Evolutionary conservation across 768 basidiomycete genomes (phyloP).

Genomic region (Hypholoma sublateritium): DNA sequence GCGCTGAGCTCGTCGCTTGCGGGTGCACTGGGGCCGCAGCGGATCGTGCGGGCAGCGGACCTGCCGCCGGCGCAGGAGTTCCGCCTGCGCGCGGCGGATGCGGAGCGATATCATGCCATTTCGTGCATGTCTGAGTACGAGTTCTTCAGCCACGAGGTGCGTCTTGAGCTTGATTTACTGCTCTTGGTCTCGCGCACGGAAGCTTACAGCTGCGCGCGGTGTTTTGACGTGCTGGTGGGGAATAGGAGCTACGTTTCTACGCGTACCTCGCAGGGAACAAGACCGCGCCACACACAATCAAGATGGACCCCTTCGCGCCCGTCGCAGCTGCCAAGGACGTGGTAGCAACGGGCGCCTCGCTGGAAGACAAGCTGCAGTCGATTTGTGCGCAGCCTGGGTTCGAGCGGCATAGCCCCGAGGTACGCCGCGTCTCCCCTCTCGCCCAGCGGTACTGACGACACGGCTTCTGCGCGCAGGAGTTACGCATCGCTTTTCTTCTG

Average conservation of each 20-base stretch:
- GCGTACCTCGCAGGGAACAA: constrained; percentile 3
- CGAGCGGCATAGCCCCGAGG: constrained; percentile 5
- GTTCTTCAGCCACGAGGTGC: constrained; percentile 6
- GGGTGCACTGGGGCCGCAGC: not conserved
- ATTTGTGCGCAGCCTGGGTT: constrained; percentile 3
- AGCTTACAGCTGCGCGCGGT: not conserved
- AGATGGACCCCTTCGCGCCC: constrained; percentile 1
- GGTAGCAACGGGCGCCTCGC: not conserved
- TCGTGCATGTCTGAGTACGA: constrained; percentile 4
- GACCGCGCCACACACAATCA: constrained; percentile 2
- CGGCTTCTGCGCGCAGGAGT: not conserved
- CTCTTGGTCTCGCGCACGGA: not conserved
- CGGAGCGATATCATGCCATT: not conserved
- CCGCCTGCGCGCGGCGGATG: not conserved
- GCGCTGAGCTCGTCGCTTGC: not conserved
- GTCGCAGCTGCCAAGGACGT: not conserved
- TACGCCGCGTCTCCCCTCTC: not conserved
- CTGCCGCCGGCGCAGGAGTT: constrained; percentile 4
- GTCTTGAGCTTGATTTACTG: not conserved
- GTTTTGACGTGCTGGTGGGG: not conserved
- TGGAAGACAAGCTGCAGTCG: not conserved
- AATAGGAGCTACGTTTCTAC: constrained; percentile 3
- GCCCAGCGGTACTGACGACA: not conserved
- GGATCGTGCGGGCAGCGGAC: constrained; percentile 9
- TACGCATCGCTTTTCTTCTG: not conserved